phyloP scores from a whole-genome alignment of 2,329 filamentous ascomycete genomes.

The Zymoseptoria pseudotritici region DNA sequence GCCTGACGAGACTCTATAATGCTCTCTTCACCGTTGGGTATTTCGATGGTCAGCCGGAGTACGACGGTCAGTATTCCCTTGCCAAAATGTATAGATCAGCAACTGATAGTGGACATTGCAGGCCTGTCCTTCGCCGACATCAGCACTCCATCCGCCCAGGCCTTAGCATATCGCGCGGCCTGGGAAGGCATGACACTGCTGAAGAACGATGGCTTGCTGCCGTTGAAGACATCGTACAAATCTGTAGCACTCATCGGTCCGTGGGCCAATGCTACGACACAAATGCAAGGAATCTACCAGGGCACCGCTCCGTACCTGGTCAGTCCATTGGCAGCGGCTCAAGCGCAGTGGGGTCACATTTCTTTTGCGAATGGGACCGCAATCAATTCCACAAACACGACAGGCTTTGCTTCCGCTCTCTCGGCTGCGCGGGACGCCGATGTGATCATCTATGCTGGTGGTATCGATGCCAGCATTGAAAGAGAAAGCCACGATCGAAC shows the following conservation, averaged over 20 bases:
- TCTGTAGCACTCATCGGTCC: conserved; percentile 48
- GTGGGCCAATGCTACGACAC: conserved; percentile 48
- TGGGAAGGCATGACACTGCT: conserved; percentile 40
- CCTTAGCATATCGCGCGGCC: conserved; percentile 46
- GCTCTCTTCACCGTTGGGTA: conserved; percentile 47
- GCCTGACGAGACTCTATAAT: conserved; percentile 44
- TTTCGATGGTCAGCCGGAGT: conserved; percentile 44
- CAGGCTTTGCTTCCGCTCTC: conserved; percentile 12
- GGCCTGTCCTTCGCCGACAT: conserved; percentile 48
- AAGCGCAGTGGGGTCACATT: conserved; percentile 9
- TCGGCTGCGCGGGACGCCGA: conserved; percentile 14
- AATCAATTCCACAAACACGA: conserved; percentile 12
- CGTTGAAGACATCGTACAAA: conserved; percentile 27
- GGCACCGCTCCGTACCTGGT: conserved; percentile 14
- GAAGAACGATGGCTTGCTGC: conserved; percentile 43
- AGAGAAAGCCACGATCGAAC: conserved; percentile 36
- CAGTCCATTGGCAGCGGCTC: conserved; percentile 15
- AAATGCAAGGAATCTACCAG: conserved; percentile 51
- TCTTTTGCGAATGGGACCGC: conserved; percentile 13
- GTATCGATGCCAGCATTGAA: conserved; percentile 35
- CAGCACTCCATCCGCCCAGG: conserved; percentile 42
- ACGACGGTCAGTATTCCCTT: conserved; percentile 26
- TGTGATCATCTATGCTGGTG: conserved; percentile 18
- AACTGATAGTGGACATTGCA: too few species aligned
- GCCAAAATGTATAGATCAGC: too few species aligned